A percentile compares a stretch with the other conserved stretches of the same genome.
phyloP scores from a whole-genome alignment of 228 moss, liverwort and hornwort genomes.

The Sphagnum magellanicum region DNA sequence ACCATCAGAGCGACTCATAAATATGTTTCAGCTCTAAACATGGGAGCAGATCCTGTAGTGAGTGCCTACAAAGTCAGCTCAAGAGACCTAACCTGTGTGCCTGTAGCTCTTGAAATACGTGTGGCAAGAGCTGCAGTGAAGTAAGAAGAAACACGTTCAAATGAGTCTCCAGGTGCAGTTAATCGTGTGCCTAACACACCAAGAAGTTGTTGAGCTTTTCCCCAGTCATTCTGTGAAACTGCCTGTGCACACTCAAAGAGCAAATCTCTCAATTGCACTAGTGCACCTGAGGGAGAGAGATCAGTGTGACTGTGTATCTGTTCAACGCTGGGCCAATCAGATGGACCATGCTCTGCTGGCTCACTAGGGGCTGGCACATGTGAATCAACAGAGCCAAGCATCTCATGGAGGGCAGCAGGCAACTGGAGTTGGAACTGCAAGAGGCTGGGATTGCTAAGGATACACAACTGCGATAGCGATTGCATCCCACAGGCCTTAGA shows the following conservation, averaged over 20 bases:
- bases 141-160: constrained; percentile 70
- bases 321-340: constrained; percentile 26
- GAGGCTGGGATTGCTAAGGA: not conserved
- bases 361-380: constrained; percentile 53
- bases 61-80: no score
- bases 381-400: constrained; percentile 89
- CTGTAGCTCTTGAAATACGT: constrained; percentile 47
- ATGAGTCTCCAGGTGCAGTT: constrained; percentile 67
- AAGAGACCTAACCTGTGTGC: constrained; percentile 25
- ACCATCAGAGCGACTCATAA: not conserved
- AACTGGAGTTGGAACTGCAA: constrained; percentile 19
- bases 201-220: constrained; percentile 56
- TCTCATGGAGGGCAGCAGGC: constrained; percentile 82
- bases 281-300: constrained; percentile 29
- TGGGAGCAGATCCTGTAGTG: no score
- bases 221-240: constrained; percentile 63
- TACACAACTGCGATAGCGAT: constrained; percentile 20
- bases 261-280: constrained; percentile 63
- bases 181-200: constrained; percentile 44
- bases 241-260: constrained; percentile 70
- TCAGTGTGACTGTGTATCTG: constrained; percentile 39
- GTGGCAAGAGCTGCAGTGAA: constrained; percentile 70
- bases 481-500: constrained; percentile 41
- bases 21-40: not conserved
- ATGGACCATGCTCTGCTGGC: constrained; percentile 45